Evolutionary conservation across 2,329 filamentous ascomycete species (phyloP), one percentile per base, ranked within the genome.

Genomic region (Leptographium flavum): DNA sequence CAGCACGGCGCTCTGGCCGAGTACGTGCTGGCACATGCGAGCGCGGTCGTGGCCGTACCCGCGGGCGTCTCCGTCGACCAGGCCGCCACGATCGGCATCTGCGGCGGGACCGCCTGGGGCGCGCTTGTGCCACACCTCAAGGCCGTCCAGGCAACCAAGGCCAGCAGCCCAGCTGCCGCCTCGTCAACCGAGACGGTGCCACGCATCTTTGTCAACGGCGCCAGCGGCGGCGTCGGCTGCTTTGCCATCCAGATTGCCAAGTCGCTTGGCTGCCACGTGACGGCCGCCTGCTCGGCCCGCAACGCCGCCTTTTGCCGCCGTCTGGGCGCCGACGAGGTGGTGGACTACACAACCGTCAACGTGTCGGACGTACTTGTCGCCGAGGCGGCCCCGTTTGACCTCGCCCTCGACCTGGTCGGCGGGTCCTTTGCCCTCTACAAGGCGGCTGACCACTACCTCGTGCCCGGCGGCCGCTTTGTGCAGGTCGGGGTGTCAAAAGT

Each of bases 221-320:
- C 58, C 27, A 55, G 57, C 9, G 65, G 65, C 9, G 63, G 57
- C 0, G 58, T 61, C 3, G 64, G 65, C 2, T 52, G 56, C 0
- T 66, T 58, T 42, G 52, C 56, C 1, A 57, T 67, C 5, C 63
- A 66, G 48, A 48, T 67, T 9, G 64, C 61, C 21, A 60, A 61
- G 31, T 51, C 53, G 0, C 37, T 57, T 4, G 60, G 60, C 1
- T 56, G 53, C 33, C 53, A 60, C n/a, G 60, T 63, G n/a, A 58
- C 57, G 4, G 55, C 59, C 9, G 55, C 58, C 3, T 60, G 59
- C 39, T 65, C 63, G 13, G 55, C 56, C 13, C 45, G 22, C 4
- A 65, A 66, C 47, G 49, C 48, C 10, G 50, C 56, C n/a, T 57
- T 65, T 14, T 57, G 63, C 36, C 50, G 45, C 8, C 27, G 39